Evolutionary conservation across 1,284 basidiomycete species (phyloP).

Genomic region (Xerocomus nothofagi): DNA sequence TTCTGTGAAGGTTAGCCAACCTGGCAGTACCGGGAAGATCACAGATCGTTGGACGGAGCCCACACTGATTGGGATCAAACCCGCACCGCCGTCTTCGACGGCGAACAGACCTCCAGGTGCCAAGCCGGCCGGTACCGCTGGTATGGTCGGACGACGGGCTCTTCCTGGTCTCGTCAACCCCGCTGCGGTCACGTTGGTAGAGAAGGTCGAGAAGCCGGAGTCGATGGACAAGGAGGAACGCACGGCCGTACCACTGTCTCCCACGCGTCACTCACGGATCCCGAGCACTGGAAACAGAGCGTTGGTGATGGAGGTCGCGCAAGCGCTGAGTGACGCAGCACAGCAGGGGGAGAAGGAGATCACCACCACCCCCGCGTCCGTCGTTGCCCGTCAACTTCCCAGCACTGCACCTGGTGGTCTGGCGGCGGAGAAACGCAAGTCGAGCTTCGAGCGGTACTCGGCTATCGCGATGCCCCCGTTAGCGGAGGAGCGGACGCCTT

Average conservation of each 20-base stretch:
- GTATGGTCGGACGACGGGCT: conserved; percentile 37
- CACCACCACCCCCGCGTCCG: background rate
- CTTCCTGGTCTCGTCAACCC: conserved; percentile 40
- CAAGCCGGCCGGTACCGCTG: conserved; percentile 14
- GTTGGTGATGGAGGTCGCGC: conserved; percentile 76
- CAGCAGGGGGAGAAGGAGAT: conserved; percentile 11
- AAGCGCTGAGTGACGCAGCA: conserved; percentile 48
- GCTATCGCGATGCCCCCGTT: conserved; percentile 61
- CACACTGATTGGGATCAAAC: conserved; percentile 35
- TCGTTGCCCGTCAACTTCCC: conserved; percentile 1
- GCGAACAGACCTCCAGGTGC: background rate
- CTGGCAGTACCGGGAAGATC: conserved; percentile 16
- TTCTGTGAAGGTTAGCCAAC: conserved; percentile 6
- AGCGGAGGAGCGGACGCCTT: conserved; percentile 64
- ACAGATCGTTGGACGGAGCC: conserved; percentile 38
- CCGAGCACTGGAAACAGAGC: conserved; percentile 68
- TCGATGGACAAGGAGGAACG: conserved; percentile 18
- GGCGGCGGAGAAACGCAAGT: conserved; percentile 54
- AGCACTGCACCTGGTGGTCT: conserved; percentile 9
- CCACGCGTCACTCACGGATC: conserved; percentile 49
- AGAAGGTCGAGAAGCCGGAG: conserved; percentile 9
- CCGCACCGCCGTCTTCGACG: conserved; percentile 8
- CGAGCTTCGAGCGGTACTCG: conserved; percentile 66
- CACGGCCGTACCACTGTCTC: conserved; percentile 21
- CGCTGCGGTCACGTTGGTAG: background rate